These are phyloP conservation scores for Cercis canadensis DNA, from an alignment of 306 rosid species.

Conservation along the genomic window DNA sequence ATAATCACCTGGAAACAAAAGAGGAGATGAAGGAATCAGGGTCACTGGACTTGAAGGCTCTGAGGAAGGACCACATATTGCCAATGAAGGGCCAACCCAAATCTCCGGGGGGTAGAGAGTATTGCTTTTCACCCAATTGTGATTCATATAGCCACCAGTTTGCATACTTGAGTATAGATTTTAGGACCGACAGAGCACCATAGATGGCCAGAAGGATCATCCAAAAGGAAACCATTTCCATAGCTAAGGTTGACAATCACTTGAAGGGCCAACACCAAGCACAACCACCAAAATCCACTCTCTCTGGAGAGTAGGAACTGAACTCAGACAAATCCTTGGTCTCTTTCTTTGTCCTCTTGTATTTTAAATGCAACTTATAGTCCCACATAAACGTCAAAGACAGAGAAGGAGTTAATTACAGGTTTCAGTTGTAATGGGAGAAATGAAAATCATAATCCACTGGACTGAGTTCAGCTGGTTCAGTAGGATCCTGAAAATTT, in stretches of 20 bases:
- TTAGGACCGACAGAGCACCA: constrained; percentile 35
- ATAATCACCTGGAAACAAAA: constrained; percentile 63
- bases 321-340: no score
- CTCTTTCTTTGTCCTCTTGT: no score
- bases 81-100: constrained; percentile 93
- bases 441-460: constrained; percentile 61
- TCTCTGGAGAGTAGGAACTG: no score
- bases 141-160: constrained; percentile 74
- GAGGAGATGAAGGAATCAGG: constrained; percentile 84
- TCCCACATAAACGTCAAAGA: no score
- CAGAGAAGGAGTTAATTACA: no score
- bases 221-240: constrained; percentile 35
- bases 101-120: constrained; percentile 86
- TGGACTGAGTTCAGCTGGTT: constrained; percentile 77
- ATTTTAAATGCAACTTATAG: no score
- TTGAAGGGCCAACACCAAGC: no score
- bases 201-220: constrained; percentile 28
- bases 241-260: no score
- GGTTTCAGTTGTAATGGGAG: neutral
- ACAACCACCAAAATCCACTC: no score
- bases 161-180: constrained; percentile 47
- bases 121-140: constrained; percentile 56
- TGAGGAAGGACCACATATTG: constrained; percentile 93
- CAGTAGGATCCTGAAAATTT: constrained; percentile 69
- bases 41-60: constrained; percentile 77